Evolutionary conservation across 2,329 filamentous ascomycete species (phyloP).

Genomic region (Stachybotrys chartarum): DNA sequence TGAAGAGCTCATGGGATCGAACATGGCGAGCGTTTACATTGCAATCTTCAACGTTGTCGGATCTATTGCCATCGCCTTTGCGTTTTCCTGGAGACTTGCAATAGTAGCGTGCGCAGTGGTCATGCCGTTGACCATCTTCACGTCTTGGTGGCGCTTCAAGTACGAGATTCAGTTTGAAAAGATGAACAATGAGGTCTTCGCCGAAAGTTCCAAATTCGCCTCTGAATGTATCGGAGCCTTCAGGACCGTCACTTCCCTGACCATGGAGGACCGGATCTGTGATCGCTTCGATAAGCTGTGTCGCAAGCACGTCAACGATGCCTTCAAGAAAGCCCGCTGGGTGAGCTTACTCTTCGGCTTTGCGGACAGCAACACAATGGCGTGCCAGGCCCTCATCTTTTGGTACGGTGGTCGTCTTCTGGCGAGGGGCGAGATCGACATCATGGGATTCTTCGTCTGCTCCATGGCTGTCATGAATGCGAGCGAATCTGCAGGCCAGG

Average conservation of each 20-base stretch:
- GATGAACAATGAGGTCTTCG: slow-evolving; percentile 61
- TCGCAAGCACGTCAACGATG: slow-evolving; percentile 47
- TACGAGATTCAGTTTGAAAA: slow-evolving; percentile 62
- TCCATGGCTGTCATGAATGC: slow-evolving; percentile 64
- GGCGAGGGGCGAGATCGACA: slow-evolving; percentile 37
- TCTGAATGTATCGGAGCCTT: slow-evolving; percentile 69
- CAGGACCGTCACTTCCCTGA: slow-evolving; percentile 63
- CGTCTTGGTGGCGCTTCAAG: slow-evolving; percentile 43
- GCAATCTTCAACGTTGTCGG: slow-evolving; percentile 60
- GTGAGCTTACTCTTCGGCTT: slow-evolving; percentile 61
- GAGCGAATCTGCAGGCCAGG: slow-evolving; percentile 59
- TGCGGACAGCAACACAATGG: slow-evolving; percentile 59
- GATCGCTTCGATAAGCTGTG: slow-evolving; percentile 55
- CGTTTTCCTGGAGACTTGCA: slow-evolving; percentile 71
- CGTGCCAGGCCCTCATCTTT: slow-evolving; percentile 56
- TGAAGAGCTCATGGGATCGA: slow-evolving; percentile 55
- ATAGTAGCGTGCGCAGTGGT: slow-evolving; percentile 59
- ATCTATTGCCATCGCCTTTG: slow-evolving; percentile 58
- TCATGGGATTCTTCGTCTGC: slow-evolving; percentile 44
- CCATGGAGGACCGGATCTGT: slow-evolving; percentile 60
- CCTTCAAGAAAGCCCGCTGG: slow-evolving; percentile 54
- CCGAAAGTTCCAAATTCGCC: slow-evolving; percentile 66
- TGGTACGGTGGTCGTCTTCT: slow-evolving; percentile 61
- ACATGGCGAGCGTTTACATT: slow-evolving; percentile 56
- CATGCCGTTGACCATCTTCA: slow-evolving; percentile 39